Evolutionary conservation across 2,329 filamentous ascomycete species (phyloP).

Genomic region (Microdochium paspali): DNA sequence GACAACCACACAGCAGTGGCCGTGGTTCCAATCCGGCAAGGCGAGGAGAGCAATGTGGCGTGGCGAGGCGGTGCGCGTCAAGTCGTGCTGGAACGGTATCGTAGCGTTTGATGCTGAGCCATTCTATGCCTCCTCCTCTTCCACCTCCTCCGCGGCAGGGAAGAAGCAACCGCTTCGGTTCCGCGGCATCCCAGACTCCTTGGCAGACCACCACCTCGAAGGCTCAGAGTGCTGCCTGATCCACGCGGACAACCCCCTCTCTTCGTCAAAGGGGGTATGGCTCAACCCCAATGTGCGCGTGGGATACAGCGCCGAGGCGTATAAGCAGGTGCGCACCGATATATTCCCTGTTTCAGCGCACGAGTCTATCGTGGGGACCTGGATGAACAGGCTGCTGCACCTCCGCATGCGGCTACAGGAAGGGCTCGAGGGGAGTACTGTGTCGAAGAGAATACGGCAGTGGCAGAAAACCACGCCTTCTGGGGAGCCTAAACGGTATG

Average conservation of each 20-base stretch:
- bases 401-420: slow-evolving; percentile 22
- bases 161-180: slow-evolving; percentile 38
- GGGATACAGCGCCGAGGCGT: slow-evolving; percentile 34
- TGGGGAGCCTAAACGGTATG: slow-evolving; percentile 18
- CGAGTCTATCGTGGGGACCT: slow-evolving; percentile 30
- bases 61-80: slow-evolving; percentile 44
- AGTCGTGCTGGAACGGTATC: slow-evolving; percentile 63
- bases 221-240: slow-evolving; percentile 55
- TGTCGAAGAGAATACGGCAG: slow-evolving; percentile 28
- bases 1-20: slow-evolving; percentile 43
- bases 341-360: slow-evolving; percentile 31
- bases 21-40: slow-evolving; percentile 41
- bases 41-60: slow-evolving; percentile 35
- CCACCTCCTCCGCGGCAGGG: not conserved
- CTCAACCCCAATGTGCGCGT: slow-evolving; percentile 47
- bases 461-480: slow-evolving; percentile 25
- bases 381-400: slow-evolving; percentile 21
- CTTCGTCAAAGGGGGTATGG: slow-evolving; percentile 33
- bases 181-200: slow-evolving; percentile 50
- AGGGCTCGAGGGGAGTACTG: slow-evolving; percentile 23
- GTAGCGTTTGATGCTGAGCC: slow-evolving; percentile 33
- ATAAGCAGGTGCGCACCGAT: slow-evolving; percentile 23
- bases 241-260: slow-evolving; percentile 45
- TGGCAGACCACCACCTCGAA: slow-evolving; percentile 44
- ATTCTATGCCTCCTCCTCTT: slow-evolving; percentile 25